A percentile compares a stretch with the other conserved stretches of the same genome.
phyloP scores from a whole-genome alignment of 345 rosid genomes.

The Camelina sativa region DNA sequence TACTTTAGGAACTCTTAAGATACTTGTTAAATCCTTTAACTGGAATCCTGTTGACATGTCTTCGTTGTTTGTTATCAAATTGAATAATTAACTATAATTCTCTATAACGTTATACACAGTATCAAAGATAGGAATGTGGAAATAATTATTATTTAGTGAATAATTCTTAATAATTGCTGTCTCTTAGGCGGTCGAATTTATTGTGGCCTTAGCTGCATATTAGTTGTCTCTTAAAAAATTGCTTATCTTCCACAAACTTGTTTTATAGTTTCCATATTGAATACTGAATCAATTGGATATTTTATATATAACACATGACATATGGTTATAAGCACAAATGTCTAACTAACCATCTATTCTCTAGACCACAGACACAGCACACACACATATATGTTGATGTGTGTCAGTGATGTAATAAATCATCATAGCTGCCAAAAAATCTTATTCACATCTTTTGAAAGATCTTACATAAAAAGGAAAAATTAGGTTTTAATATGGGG shows the following conservation, averaged over 20 bases:
- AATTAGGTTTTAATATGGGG: neutral
- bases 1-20: no score
- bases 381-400: neutral
- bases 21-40: no score
- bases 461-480: neutral
- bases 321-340: neutral
- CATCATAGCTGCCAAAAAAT: neutral
- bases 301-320: neutral
- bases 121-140: conserved; percentile 15
- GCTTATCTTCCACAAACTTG: conserved; percentile 8
- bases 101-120: neutral
- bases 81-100: neutral
- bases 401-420: neutral
- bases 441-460: neutral
- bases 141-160: neutral
- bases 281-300: neutral
- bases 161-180: conserved; percentile 13
- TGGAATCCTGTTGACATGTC: neutral
- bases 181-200: neutral
- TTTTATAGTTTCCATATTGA: neutral
- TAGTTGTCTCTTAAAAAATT: conserved; percentile 31
- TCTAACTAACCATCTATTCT: neutral
- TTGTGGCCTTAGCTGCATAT: conserved; percentile 42
- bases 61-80: neutral
- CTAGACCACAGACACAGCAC: no score